Evolutionary conservation across 371 early-diverging fungal species (phyloP).

Genomic region (Blastocladiella emersonii): DNA sequence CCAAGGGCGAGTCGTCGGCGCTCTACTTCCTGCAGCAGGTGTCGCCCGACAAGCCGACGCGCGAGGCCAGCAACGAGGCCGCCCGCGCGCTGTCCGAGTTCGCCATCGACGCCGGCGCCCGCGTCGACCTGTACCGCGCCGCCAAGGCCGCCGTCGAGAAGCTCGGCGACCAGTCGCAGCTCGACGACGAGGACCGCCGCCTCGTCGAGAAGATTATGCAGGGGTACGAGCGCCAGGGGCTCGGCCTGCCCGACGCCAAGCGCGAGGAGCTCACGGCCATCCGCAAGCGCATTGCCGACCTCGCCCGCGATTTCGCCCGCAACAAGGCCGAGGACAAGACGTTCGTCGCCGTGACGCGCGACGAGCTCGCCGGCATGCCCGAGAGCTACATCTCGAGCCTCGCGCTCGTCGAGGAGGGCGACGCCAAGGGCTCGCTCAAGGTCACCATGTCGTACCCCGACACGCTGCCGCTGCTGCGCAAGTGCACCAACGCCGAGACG

Average conservation of each 20-base stretch:
- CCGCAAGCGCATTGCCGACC: conserved; percentile 49
- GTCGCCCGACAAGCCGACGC: conserved; percentile 44
- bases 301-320: conserved; percentile 44
- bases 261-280: conserved; percentile 42
- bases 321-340: conserved; percentile 45
- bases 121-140: conserved; percentile 52
- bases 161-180: conserved; percentile 11
- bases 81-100: conserved; percentile 46
- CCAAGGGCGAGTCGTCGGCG: not conserved
- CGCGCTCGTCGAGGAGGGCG: conserved; percentile 19
- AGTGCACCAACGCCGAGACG: conserved; percentile 44
- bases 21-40: conserved; percentile 11
- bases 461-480: conserved; percentile 30
- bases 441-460: conserved; percentile 47
- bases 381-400: conserved; percentile 49
- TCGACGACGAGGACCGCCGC: conserved; percentile 45
- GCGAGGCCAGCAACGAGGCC: conserved; percentile 56
- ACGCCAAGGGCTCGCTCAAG: conserved; percentile 37
- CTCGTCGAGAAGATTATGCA: conserved; percentile 44
- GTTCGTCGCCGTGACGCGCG: conserved; percentile 23
- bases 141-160: conserved; percentile 33
- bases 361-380: conserved; percentile 62
- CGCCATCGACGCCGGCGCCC: conserved; percentile 56
- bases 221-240: conserved; percentile 50
- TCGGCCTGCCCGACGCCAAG: conserved; percentile 44